Evolutionary conservation across 2,329 filamentous ascomycete species (phyloP), one percentile per base, ranked within the genome.

Genomic region (Fusarium irregulare): DNA sequence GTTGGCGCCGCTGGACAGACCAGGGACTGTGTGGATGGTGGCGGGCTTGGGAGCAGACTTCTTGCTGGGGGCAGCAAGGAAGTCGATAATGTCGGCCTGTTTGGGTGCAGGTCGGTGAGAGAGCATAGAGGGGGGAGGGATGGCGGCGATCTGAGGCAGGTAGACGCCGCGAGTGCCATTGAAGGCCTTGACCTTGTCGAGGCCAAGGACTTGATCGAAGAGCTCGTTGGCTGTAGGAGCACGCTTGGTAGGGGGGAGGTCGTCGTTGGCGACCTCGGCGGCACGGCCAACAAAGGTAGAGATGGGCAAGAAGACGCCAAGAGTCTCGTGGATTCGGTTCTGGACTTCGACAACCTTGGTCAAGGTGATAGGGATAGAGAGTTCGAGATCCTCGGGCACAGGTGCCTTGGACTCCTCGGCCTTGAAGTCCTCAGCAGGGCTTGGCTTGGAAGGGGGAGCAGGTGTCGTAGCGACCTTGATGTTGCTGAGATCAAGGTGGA

Each of bases 401-500:
- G 84, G 79, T 30, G 80, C 78, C 42, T 82, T 78, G 46, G 83
- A 76, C 10, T 80, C 77, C 16, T 80, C 78, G 40, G 80, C 77
- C 56, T 81, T 78, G 6, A 73, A 25, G 81, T 80, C 42, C 81
- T 80, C 73, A 13, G 18, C 48, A 12, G 62, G 30, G 62, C 72
- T 68, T 18, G 72, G 44, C 66, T 75, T 68, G 14, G 72, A 60
- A 60, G 82, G 76, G 34, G 81, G 66, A 34, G 75, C 73, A 78
- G 86, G 85, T 77, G 84, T 83, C 57, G 83, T 80, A 49, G 91
- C 91, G 63, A 95, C 83, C 84, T 97, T 97, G 84, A 98, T 95
- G 84, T 98, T 97, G 84, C 92, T 96, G 25, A 99, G 89, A 79
- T 99, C 95, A 56, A 99, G 89, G 80, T 97, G 93, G 44, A 88